These are phyloP conservation scores for Nepenthes alata DNA, from an alignment of 179 eudicot species.

Conservation along the genomic window DNA sequence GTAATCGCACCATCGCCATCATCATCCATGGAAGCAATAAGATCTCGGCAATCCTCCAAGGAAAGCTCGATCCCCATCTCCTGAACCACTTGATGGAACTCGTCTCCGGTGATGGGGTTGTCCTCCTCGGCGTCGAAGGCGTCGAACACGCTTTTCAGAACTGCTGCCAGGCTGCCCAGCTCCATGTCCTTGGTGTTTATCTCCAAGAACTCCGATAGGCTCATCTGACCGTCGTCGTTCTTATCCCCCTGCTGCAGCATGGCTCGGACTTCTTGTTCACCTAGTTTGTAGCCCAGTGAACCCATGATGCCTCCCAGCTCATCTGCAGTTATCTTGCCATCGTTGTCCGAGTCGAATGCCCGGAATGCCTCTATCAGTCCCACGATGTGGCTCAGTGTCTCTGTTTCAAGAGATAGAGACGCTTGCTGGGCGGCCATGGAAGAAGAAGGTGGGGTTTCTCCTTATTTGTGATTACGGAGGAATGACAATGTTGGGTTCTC, in stretches of 20 bases:
- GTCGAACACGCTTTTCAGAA: constrained; percentile 6
- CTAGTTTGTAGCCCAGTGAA: constrained; percentile 20
- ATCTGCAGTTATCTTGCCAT: constrained; percentile 14
- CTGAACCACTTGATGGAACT: background rate
- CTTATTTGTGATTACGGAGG: too few species aligned
- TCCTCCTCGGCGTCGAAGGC: background rate
- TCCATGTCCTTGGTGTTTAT: constrained; percentile 18
- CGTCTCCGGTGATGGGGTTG: constrained; percentile 5
- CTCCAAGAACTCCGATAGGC: constrained; percentile 20
- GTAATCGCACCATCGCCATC: constrained; percentile 5
- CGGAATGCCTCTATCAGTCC: constrained; percentile 23
- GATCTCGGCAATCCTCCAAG: background rate
- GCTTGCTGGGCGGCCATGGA: constrained; percentile 2
- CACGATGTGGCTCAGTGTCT: constrained; percentile 19
- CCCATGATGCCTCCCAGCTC: constrained; percentile 24
- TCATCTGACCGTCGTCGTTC: constrained; percentile 13
- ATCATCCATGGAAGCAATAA: constrained; percentile 4
- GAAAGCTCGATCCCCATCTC: constrained; percentile 2
- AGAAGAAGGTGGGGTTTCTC: too few species aligned
- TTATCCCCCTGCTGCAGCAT: constrained; percentile 18
- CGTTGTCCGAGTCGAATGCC: constrained; percentile 24
- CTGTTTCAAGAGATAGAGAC: constrained; percentile 11
- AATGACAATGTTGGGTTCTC: too few species aligned
- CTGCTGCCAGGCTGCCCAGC: constrained; percentile 8
- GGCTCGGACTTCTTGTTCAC: constrained; percentile 12